These are phyloP conservation scores for Yamadazyma triangularis DNA, from an alignment of 1,139 yeast species.

Conservation along the genomic window DNA sequence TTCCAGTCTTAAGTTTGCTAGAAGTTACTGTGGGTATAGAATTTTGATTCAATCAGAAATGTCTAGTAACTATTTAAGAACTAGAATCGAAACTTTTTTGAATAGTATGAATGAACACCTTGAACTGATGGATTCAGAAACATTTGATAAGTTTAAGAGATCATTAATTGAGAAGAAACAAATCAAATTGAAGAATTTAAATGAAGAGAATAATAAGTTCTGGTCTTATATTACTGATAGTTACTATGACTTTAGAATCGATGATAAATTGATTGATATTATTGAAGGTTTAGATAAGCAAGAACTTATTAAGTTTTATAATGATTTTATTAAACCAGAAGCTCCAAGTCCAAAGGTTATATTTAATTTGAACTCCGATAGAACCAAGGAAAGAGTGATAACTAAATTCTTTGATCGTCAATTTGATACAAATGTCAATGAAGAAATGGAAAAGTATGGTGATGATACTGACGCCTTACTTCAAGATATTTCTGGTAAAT, in stretches of 20 bases:
- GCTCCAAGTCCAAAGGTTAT: slow-evolving; percentile 43
- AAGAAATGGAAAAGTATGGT: slow-evolving; percentile 14
- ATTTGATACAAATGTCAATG: slow-evolving; percentile 12
- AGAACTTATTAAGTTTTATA: slow-evolving; percentile 56
- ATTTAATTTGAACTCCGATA: slow-evolving; percentile 66
- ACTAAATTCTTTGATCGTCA: slow-evolving; percentile 22
- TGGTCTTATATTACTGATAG: slow-evolving; percentile 72
- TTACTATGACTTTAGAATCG: slow-evolving; percentile 65
- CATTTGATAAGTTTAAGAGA: slow-evolving; percentile 62
- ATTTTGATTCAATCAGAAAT: slow-evolving; percentile 85
- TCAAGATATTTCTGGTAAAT: slow-evolving; percentile 7
- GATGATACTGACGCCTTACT: slow-evolving; percentile 16
- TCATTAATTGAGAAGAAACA: slow-evolving; percentile 64
- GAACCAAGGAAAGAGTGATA: slow-evolving; percentile 20
- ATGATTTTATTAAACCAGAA: slow-evolving; percentile 30
- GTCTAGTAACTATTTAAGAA: slow-evolving; percentile 67
- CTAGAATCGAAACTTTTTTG: slow-evolving; percentile 70
- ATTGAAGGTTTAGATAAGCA: slow-evolving; percentile 50
- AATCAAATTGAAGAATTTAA: slow-evolving; percentile 70
- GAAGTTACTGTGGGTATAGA: slow-evolving; percentile 75
- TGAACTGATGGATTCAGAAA: slow-evolving; percentile 48
- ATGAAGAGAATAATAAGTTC: slow-evolving; percentile 67
- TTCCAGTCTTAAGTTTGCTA: slow-evolving; percentile 62
- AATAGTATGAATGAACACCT: slow-evolving; percentile 29
- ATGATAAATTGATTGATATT: slow-evolving; percentile 53